Evolutionary conservation across 1,139 yeast species (phyloP).

Genomic region (Arxiozyma heterogenica): DNA sequence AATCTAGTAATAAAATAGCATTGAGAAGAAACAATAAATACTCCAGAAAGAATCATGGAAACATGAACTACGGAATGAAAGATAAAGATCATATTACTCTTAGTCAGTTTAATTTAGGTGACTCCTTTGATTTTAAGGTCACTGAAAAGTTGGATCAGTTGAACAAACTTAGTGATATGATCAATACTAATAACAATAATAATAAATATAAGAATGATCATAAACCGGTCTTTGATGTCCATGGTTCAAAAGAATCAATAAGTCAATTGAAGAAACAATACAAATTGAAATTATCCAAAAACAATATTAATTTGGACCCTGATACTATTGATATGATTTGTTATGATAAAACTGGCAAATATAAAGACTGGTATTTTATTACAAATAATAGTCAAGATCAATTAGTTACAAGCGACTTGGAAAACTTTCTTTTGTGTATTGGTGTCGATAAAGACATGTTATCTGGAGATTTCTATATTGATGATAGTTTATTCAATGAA

Average conservation of each 20-base stretch:
- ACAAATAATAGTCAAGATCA: neutral
- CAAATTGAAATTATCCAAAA: neutral
- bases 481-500: conserved; percentile 5
- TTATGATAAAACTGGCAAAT: neutral
- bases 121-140: conserved; percentile 7
- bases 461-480: neutral
- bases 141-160: conserved; percentile 7
- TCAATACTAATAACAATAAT: neutral
- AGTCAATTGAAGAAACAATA: neutral
- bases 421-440: conserved; percentile 1
- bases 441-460: conserved; percentile 4
- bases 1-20: neutral
- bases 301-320: conserved; percentile 5
- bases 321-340: conserved; percentile 5
- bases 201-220: neutral
- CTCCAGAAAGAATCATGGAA: neutral
- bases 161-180: conserved; percentile 5
- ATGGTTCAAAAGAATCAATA: neutral
- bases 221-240: neutral
- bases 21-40: too few relatives aligned
- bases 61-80: neutral
- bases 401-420: neutral
- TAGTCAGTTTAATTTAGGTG: conserved; percentile 6
- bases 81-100: neutral
- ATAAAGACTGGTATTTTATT: neutral